Conservation (phyloP, 2,329 filamentous ascomycete species). For the Spiromastix sp. region DNA sequence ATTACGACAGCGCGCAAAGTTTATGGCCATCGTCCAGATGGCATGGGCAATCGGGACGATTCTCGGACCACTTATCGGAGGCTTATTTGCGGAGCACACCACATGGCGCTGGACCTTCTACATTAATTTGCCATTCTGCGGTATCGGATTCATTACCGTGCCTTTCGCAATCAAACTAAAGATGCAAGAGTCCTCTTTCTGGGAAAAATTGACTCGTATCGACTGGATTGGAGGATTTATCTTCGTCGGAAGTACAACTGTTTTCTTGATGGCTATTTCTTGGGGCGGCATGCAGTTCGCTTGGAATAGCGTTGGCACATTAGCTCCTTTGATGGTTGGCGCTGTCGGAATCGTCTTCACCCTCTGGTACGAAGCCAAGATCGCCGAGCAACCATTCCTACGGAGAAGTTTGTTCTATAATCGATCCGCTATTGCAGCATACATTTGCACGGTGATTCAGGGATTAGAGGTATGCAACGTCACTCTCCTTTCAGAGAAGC, state of each 20-base stretch:
- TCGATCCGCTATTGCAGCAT: constrained; percentile 3
- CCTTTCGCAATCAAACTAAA: constrained; percentile 43
- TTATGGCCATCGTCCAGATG: constrained; percentile 25
- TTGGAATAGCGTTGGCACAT: constrained; percentile 51
- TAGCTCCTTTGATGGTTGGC: constrained; percentile 52
- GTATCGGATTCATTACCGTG: constrained; percentile 37
- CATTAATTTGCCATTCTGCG: constrained; percentile 50
- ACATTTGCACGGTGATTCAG: constrained; percentile 3
- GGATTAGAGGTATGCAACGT: constrained; percentile 23
- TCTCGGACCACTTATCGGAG: constrained; percentile 11
- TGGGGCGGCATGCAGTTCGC: constrained; percentile 56
- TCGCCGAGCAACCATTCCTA: constrained; percentile 1
- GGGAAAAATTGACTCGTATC: constrained; percentile 41
- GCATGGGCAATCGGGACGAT: constrained; percentile 33
- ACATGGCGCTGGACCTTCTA: constrained; percentile 55
- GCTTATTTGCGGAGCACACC: constrained; percentile 10
- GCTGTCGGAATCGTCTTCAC: constrained; percentile 31
- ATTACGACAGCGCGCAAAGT: constrained; percentile 26
- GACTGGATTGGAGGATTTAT: constrained; percentile 54
- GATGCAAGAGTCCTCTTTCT: constrained; percentile 34
- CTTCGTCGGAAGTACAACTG: constrained; percentile 49
- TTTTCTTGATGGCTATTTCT: constrained; percentile 50
- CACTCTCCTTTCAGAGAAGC: constrained; percentile 44
- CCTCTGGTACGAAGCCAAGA: constrained; percentile 1
- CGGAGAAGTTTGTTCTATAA: constrained; percentile 3